A percentile compares a stretch with the other conserved stretches of the same genome.
These are phyloP conservation scores for Dendrobium officinale DNA, from an alignment of 106 monocot species.

Conservation along the genomic window DNA sequence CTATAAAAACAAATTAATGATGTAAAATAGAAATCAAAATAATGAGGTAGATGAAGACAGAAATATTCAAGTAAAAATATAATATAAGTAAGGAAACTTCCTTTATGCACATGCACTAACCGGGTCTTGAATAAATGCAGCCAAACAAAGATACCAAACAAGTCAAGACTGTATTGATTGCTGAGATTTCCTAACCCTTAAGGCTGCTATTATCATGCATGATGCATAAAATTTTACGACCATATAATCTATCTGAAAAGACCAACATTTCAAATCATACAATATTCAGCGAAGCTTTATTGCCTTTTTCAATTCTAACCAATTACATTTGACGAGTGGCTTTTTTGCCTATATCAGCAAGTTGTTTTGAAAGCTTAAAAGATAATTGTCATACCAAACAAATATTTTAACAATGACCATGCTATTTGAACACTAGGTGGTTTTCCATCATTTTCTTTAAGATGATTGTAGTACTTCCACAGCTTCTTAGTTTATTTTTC, in stretches of 20 bases:
- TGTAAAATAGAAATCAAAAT: not conserved
- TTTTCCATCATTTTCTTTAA: not conserved
- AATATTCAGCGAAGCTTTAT: not conserved
- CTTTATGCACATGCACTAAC: not conserved
- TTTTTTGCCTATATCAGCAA: not conserved
- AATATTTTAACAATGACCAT: not conserved
- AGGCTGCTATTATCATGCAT: not conserved
- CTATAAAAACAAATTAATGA: slow-evolving; percentile 30
- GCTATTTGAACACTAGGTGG: not conserved
- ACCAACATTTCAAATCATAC: not conserved
- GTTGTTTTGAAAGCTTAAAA: not conserved
- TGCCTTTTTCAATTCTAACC: not conserved
- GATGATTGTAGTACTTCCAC: not conserved
- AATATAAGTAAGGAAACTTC: not conserved
- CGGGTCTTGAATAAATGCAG: not conserved
- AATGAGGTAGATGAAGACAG: not conserved
- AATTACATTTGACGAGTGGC: not conserved
- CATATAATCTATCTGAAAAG: not conserved
- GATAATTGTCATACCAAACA: not conserved
- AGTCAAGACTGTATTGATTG: not conserved
- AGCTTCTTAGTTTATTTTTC: not conserved
- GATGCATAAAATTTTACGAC: not conserved
- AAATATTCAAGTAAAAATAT: not conserved
- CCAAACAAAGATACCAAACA: not conserved
- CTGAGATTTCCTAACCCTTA: not conserved